Evolutionary conservation across 495 filamentous ascomycete species (phyloP).

Genomic region (Xanthoparmelia taractica): DNA sequence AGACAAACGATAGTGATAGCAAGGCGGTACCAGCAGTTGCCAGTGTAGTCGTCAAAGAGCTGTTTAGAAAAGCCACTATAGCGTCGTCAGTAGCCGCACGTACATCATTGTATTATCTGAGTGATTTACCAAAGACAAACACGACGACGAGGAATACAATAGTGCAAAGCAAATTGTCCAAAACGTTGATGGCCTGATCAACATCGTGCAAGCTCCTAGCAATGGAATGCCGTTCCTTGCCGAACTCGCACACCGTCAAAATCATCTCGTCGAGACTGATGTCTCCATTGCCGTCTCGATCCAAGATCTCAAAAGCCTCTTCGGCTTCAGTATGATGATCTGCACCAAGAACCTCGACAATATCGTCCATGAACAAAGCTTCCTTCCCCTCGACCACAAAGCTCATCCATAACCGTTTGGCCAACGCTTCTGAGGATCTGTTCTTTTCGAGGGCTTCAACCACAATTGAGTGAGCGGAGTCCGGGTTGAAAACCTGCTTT

Average conservation of each 20-base stretch:
- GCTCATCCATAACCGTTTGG: constrained; percentile 93
- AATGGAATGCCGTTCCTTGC: constrained; percentile 76
- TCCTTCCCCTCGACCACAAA: constrained; percentile 88
- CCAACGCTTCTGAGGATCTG: constrained; percentile 76
- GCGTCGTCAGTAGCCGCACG: constrained; percentile 22
- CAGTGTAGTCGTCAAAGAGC: constrained; percentile 74
- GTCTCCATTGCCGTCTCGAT: constrained; percentile 86
- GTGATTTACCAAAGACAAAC: constrained; percentile 68
- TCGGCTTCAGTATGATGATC: constrained; percentile 65
- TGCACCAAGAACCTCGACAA: constrained; percentile 76
- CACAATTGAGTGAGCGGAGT: constrained; percentile 78
- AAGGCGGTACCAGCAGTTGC: constrained; percentile 93
- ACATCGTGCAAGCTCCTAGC: constrained; percentile 93
- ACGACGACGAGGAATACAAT: constrained; percentile 73
- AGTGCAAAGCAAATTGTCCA: constrained; percentile 74
- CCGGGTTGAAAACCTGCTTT: constrained; percentile 88
- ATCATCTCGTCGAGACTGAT: constrained; percentile 94
- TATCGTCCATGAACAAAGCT: constrained; percentile 68
- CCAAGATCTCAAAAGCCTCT: constrained; percentile 71
- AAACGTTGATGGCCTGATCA: constrained; percentile 82
- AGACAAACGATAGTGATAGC: constrained; percentile 89
- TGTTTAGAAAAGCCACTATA: constrained; percentile 72
- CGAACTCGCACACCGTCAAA: constrained; percentile 72
- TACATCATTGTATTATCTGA: background rate
- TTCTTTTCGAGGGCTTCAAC: constrained; percentile 80